Base-by-base conservation (phyloP, 2,329 filamentous ascomycete genomes). In the Nemania sp. region DNA sequence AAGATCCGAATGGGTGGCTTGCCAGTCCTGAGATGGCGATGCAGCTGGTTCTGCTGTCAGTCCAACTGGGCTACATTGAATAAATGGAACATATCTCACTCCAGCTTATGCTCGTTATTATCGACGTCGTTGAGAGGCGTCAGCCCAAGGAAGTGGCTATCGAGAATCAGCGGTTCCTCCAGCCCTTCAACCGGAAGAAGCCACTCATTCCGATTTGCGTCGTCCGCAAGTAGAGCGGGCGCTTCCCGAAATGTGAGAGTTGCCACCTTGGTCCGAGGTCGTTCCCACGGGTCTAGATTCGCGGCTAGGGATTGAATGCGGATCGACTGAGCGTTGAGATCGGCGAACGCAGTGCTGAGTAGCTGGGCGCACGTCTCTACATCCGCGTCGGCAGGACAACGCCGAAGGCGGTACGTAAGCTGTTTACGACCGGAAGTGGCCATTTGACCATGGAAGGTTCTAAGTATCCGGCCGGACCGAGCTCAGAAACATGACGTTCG, bases 1-100 rank as follows among this genome's bases (percentile, higher is more conserved):
- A 70, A 11, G 64, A 69, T 13, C 67, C 66, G 34, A 70, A 67
- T 2, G 68, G 68, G 34, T 70, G 65, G n/a, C 67, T 68, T 32
- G 59, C 62, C 6, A 70, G 54, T 4, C 68, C 67, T 2, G 68
- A 66, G 13, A 69, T 64, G 4, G 63, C 68, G 37, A 70, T 66
- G 17, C 67, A 70, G 42, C 66, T 69, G 45, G 18, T 43, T 17
- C 37, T 2, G 13, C 15, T 5, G 13, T 40, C 15, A 40, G 37
- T n/a, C n/a, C 13, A n/a, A 6, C 37, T 40, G 6, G n/a, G 25
- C 25, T 29, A n/a, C 15, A n/a, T 21, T 10, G 11, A 45, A 21
- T 5, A 21, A 45, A 21, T 12, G 20, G 18, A 7, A 29, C 20
- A 34, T 9, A 34, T 51, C 62, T 62, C 39, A 69, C 67, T 69